Evolutionary conservation across 371 early-diverging fungal species (phyloP), one percentile per base, ranked within the genome.

Genomic region (Rhizopus microsporus): DNA sequence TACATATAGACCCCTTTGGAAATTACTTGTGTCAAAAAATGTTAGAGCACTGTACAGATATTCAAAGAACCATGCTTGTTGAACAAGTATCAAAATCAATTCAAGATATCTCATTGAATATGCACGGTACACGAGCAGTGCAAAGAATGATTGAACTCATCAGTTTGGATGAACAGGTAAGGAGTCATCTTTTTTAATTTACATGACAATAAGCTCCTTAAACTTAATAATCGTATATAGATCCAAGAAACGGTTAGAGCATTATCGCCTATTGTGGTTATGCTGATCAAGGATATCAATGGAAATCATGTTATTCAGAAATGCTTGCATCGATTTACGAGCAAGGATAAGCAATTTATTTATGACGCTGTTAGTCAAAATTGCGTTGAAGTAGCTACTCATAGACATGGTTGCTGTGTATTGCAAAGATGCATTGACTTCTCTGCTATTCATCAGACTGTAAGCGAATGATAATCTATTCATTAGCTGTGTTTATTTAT

Each of bases 291-390:
- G 64, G 97, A 97, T 69, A 84, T 97, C 50, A 99, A 98, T 72
- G 98, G 99, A 61, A 99, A 99, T 75, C 99, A 98, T 69, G 98
- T 98, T 39, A 88, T 98, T 53, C 98, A 98, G 74, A 96, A 95
- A 73, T 95, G 94, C 65, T 74, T 98, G 34, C 89, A 89, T 60
- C 79, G 84, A 34, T 72, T 94, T 23, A 72, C 82, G 5, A 71
- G 83, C 8, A 83, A 85, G 54, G 77, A 91, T 62, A 89, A 89
- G 61, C 88, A 92, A 81, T 96, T 95, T 67, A 87, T 95, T 54
- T 93, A 90, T 61, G 84, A 93, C 54, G 90, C 91, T 32, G 94
- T 98, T 44, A 85, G 90, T 38, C 63, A 80, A 33, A 80, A 93
- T 65, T 92, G 92, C 67, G 69, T 86, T 29, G 86, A 92, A 46